Percentiles rank a stretch among this genome's conserved stretches.
phyloP scores from a whole-genome alignment of 768 basidiomycete genomes.

The Phaffia tasmanica region DNA sequence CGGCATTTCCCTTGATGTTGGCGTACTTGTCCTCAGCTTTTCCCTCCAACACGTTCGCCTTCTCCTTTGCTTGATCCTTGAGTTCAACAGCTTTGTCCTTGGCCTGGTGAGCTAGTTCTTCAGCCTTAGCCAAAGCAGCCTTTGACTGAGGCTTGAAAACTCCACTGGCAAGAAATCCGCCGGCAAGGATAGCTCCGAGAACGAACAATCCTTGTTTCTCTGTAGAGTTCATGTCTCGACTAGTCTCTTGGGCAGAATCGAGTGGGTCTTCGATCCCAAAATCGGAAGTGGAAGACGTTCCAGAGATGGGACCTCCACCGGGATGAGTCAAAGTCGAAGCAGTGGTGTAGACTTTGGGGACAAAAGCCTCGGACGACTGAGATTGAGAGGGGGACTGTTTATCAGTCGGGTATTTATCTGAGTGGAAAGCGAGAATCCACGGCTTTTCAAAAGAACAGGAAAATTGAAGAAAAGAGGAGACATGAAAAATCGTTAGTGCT shows the following conservation, averaged over 20 bases:
- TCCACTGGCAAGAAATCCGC: background rate
- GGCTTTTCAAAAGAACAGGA: background rate
- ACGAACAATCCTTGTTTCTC: conserved; percentile 9
- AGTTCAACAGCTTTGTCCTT: conserved; percentile 1
- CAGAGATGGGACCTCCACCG: conserved; percentile 1
- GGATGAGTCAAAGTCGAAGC: conserved; percentile 5
- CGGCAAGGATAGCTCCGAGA: conserved; percentile 1
- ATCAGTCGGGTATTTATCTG: conserved; percentile 6
- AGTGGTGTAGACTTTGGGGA: conserved; percentile 6
- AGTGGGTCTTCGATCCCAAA: background rate
- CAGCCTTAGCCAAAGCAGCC: background rate
- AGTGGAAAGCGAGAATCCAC: conserved; percentile 17
- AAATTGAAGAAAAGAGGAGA: background rate
- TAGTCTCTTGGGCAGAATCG: background rate
- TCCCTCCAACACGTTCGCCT: too few relatives aligned
- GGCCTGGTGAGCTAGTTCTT: background rate
- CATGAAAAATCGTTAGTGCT: background rate
- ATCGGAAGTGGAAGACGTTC: background rate
- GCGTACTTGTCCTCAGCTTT: too few relatives aligned
- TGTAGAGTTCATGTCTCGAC: background rate
- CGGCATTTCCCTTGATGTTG: too few relatives aligned
- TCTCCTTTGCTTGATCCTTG: background rate
- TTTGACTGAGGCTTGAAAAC: conserved; percentile 1
- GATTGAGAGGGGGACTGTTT: background rate
- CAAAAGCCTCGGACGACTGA: background rate